Percentiles rank a stretch among this genome's conserved stretches.
Evolutionary conservation across 345 rosid genomes (phyloP).

Genomic region (Ailanthus altissimus): DNA sequence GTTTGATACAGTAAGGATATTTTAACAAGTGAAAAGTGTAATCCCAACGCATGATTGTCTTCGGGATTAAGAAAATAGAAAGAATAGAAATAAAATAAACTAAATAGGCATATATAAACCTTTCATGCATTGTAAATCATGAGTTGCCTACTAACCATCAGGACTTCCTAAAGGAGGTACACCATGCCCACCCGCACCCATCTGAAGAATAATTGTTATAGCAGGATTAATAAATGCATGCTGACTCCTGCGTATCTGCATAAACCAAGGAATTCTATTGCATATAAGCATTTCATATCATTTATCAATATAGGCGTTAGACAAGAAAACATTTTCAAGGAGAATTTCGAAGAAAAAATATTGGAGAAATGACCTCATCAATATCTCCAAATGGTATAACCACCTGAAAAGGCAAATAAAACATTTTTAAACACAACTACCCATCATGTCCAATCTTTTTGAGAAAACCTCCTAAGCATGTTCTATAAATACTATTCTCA

Average conservation of each 20-base stretch:
- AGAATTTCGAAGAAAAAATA: conserved; percentile 8
- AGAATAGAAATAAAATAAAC: neutral
- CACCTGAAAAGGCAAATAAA: conserved; percentile 51
- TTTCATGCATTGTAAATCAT: conserved; percentile 13
- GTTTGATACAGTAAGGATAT: neutral
- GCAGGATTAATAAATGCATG: conserved; percentile 99
- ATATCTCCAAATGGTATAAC: conserved; percentile 90
- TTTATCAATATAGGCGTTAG: conserved; percentile 10
- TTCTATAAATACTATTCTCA: neutral
- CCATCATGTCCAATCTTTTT: neutral
- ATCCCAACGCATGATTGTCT: neutral
- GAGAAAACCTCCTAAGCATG: neutral
- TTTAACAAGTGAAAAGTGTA: neutral
- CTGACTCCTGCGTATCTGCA: conserved; percentile 90
- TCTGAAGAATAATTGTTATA: conserved; percentile 82
- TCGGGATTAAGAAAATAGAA: neutral
- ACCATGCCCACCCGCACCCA: conserved; percentile 99
- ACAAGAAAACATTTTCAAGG: conserved; percentile 15
- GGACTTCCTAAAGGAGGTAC: conserved; percentile 99
- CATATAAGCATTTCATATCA: conserved; percentile 17
- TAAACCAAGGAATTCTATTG: conserved; percentile 18
- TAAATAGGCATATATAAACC: neutral
- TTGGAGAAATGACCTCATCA: conserved; percentile 64
- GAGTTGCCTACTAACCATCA: conserved; percentile 67
- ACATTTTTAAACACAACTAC: neutral